These are phyloP conservation scores for Penicillium freii DNA, from an alignment of 2,329 filamentous ascomycete genomes.

Conservation along the genomic window DNA sequence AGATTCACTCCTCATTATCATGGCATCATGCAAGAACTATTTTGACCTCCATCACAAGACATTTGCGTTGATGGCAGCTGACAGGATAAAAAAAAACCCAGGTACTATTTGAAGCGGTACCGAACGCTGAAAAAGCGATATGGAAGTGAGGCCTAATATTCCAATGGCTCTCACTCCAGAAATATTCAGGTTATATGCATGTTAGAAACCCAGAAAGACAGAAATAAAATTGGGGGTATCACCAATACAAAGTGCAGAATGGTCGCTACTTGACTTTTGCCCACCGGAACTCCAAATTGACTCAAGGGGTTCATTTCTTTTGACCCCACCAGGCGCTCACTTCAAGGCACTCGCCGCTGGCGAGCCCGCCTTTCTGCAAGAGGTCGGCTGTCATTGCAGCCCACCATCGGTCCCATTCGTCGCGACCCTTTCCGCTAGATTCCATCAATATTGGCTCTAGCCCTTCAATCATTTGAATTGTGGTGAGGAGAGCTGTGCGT, in stretches of 20 bases:
- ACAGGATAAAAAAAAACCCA: conserved; percentile 41
- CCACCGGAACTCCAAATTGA: conserved; percentile 32
- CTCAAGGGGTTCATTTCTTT: conserved; percentile 46
- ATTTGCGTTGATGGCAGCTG: conserved; percentile 17
- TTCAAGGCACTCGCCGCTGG: conserved; percentile 80
- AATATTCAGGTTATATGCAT: conserved; percentile 23
- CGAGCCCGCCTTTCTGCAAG: conserved; percentile 72
- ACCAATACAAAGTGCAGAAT: conserved; percentile 39
- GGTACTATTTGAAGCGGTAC: conserved; percentile 91
- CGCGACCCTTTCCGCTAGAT: conserved; percentile 78
- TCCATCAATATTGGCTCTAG: conserved; percentile 80
- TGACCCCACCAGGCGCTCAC: conserved; percentile 64
- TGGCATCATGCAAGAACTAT: conserved; percentile 21
- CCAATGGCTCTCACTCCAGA: conserved; percentile 13
- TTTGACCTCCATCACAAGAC: conserved; percentile 5
- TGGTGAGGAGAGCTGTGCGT: conserved; percentile 74
- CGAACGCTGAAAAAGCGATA: conserved; percentile 81
- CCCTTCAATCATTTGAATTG: conserved; percentile 79
- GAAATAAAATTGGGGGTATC: conserved; percentile 36
- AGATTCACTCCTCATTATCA: conserved; percentile 21
- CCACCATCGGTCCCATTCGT: conserved; percentile 91
- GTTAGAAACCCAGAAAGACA: conserved; percentile 21
- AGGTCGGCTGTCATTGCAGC: conserved; percentile 82
- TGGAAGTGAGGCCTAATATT: conserved; percentile 42
- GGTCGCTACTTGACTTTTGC: conserved; percentile 29